Conservation (phyloP, 495 filamentous ascomycete genomes). For the Aspergillus cristatus region DNA sequence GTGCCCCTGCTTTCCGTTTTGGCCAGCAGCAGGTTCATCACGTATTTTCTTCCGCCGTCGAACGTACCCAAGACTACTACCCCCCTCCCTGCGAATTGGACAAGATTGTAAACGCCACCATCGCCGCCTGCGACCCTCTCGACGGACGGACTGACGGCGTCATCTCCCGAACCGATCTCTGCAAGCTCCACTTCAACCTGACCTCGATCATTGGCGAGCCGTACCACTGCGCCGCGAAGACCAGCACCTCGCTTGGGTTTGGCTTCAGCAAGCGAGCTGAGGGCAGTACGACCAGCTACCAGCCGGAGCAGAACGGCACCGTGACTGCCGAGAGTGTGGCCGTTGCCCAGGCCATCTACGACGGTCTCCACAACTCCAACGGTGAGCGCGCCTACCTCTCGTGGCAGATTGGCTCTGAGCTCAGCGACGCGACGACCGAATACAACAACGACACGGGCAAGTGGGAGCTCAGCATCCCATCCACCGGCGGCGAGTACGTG, state of each 20-base stretch:
- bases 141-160: constrained; percentile 47
- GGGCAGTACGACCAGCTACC: constrained; percentile 20
- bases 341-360: constrained; percentile 28
- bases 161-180: constrained; percentile 42
- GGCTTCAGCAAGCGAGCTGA: constrained; percentile 28
- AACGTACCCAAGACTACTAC: constrained; percentile 39
- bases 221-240: constrained; percentile 40
- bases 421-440: constrained; percentile 32
- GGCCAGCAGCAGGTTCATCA: constrained; percentile 43
- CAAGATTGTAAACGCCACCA: constrained; percentile 42
- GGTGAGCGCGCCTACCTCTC: constrained; percentile 37
- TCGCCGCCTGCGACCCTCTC: constrained; percentile 41
- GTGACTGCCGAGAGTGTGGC: constrained; percentile 25
- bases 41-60: constrained; percentile 32
- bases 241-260: constrained; percentile 24
- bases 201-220: constrained; percentile 33
- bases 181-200: constrained; percentile 37
- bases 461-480: constrained; percentile 26
- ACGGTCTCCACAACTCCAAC: constrained; percentile 36
- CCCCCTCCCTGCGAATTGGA: constrained; percentile 42
- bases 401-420: constrained; percentile 29
- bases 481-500: constrained; percentile 31
- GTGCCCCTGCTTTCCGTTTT: constrained; percentile 45
- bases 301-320: constrained; percentile 23
- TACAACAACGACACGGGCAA: constrained; percentile 30